These are phyloP conservation scores for Citrullus mucosospermus DNA, from an alignment of 306 rosid species.

Conservation along the genomic window DNA sequence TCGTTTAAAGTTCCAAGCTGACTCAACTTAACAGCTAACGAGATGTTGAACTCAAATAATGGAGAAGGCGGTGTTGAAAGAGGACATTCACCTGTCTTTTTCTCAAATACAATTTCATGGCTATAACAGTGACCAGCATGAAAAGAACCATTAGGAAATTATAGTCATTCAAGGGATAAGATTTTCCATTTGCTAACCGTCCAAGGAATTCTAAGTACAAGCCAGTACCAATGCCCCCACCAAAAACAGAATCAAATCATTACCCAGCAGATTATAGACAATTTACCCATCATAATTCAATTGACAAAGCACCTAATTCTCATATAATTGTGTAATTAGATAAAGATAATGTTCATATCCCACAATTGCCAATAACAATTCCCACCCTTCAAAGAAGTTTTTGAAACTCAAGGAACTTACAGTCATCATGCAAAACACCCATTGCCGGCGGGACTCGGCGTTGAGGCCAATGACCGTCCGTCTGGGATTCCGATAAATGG, in stretches of 20 bases:
- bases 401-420: constrained; percentile 33
- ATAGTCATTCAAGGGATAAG: background rate
- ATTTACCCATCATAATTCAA: background rate
- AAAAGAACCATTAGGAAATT: background rate
- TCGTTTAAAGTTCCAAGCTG: background rate
- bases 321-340: background rate
- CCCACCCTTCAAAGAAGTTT: background rate
- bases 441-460: constrained; percentile 60
- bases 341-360: background rate
- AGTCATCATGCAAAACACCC: constrained; percentile 62
- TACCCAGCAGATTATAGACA: background rate
- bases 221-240: background rate
- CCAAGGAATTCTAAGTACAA: background rate
- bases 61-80: background rate
- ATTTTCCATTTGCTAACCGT: background rate
- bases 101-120: background rate
- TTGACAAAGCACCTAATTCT: background rate
- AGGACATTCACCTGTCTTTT: background rate
- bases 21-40: background rate
- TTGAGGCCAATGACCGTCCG: constrained; percentile 72
- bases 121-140: background rate
- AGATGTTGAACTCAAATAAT: background rate
- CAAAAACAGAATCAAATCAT: background rate
- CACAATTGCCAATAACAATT: background rate
- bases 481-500: constrained; percentile 26